Evolutionary conservation across 2,329 filamentous ascomycete species (phyloP).

Genomic region (Geosmithia flava): DNA sequence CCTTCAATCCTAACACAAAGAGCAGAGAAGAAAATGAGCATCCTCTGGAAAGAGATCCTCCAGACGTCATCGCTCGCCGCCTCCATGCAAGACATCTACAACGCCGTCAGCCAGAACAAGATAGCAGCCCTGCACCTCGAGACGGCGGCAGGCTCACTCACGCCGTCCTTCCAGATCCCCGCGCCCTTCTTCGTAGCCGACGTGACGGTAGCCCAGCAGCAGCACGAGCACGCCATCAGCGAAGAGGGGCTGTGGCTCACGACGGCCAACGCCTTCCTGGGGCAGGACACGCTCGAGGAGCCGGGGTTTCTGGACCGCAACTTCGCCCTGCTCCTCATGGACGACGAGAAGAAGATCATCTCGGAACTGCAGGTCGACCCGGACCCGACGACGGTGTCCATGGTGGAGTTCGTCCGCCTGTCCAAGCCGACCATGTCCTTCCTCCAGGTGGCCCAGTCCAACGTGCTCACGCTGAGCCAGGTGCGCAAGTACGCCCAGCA

Average conservation of each 20-base stretch:
- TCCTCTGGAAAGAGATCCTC: conserved; percentile 59
- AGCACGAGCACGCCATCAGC: conserved; percentile 31
- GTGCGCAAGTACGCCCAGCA: conserved; percentile 83
- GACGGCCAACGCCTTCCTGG: conserved; percentile 64
- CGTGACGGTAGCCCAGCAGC: conserved; percentile 44
- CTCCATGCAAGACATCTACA: conserved; percentile 72
- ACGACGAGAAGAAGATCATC: conserved; percentile 63
- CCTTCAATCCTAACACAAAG: conserved; percentile 4
- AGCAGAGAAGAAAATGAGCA: conserved; percentile 45
- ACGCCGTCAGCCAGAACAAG: conserved; percentile 68
- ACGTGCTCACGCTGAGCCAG: conserved; percentile 64
- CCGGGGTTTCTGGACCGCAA: conserved; percentile 67
- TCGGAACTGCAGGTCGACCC: conserved; percentile 66
- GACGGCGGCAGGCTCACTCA: conserved; percentile 42
- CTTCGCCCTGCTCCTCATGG: conserved; percentile 74
- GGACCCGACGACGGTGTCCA: conserved; percentile 61
- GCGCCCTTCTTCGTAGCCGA: conserved; percentile 59
- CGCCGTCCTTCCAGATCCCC: conserved; percentile 51
- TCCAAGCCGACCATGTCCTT: conserved; percentile 58
- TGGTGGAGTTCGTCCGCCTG: conserved; percentile 72
- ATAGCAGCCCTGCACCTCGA: conserved; percentile 77
- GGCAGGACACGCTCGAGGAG: conserved; percentile 56
- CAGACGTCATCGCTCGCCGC: conserved; percentile 66
- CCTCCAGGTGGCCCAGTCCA: conserved; percentile 56
- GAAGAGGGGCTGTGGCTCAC: conserved; percentile 73